Base-by-base conservation (phyloP, 441 rosid genomes). In the Erodium moschatum region DNA sequence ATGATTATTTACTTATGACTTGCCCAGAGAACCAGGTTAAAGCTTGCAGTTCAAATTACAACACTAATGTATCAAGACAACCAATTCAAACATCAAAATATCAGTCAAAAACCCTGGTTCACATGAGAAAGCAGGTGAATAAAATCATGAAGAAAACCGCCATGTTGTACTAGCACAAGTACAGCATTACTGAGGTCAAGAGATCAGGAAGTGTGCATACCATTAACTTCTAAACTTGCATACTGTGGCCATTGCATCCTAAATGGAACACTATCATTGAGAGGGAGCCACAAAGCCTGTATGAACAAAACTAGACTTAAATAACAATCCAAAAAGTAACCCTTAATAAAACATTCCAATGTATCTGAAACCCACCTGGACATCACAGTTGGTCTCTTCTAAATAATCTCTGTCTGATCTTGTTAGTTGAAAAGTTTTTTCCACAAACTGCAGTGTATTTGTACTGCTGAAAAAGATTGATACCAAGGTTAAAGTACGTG, bases 211-310 rank as follows among this genome's bases (percentile, higher is more conserved):
- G 20, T 24, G 61, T 63, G 16, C 68, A 33, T 73, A 73, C 76
- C 72, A 60, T 73, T 73, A 27, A 73, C 72, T 33, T 40, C 33
- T 54, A 73, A 73, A 12, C 50, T 56, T 64, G 69, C 65, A 38
- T 21, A 42, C 29, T 35, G 69, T 54, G 72, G 76, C 76, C 76
- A 73, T 24, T 73, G 76, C 69, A 69, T 64, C 66, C 76, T 73
- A 65, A 64, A 73, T 35, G 72, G 21, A 38, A 73, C 76, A 54
- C 40, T 73, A 64, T 73, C 76, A 38, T 69, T 68, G 19, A 73
- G 72, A 44, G 69, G 76, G 60, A 73, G 68, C 27, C 76, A 73
- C 76, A 72, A 73, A 44, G 76, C 76, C 76, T 73, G 58, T 67
- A 11, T 20, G 15, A 66, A 0, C 62, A 68, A 6, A 33, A 20